Base-by-base conservation (phyloP, 768 basidiomycete species). In the Daedaleopsis sinensis region DNA sequence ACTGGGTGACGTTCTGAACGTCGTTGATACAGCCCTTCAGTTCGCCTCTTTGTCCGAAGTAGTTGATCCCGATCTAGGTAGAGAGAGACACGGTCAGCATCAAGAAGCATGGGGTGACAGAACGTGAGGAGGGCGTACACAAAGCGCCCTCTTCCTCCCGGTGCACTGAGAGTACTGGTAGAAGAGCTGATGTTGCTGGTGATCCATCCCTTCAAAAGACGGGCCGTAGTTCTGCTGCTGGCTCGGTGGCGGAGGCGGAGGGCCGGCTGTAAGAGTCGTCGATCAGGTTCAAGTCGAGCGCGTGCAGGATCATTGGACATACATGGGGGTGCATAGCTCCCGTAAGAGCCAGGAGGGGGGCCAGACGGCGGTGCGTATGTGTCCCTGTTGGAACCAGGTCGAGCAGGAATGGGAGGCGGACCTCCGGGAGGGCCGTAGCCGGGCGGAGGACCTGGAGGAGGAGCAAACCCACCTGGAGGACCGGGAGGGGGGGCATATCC, bases 21-120 rank as follows among this genome's bases (percentile, higher is more conserved):
- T 88, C 86, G 66, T 86, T 87, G 71, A 85, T 84, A 65, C 86
- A 87, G 4, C 85, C 85, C 24, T 71, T 70, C 21, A 86, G 70
- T 55, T 77, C 80, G 13, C 68, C 73, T 16, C 68, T 65, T 15
- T 78, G 73, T 0, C 84, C 79, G 32, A 76, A 65, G 69, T 86
- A 86, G 70, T 80, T 80, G 69, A 85, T 83, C 0, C 84, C 84
- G 68, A 86, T 84, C 81, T 82, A 50, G 50, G 24, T 0, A 50
- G 11, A 48, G 38, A 60, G n/a, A 48, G 38, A 60, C 16, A n/a
- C 24, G 11, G 11, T 32, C 24, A 42, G 35, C 39, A 58, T 35
- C n/a, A 23, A 7, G 62, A 53, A 6, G 11, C 8, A 19, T 4
- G 46, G 7, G 8, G 3, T 15, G 8, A 67, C 38, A 10, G 36